These are phyloP conservation scores for Pythium pyrilobum DNA, from an alignment of 352 stramenopile species.

Conservation along the genomic window DNA sequence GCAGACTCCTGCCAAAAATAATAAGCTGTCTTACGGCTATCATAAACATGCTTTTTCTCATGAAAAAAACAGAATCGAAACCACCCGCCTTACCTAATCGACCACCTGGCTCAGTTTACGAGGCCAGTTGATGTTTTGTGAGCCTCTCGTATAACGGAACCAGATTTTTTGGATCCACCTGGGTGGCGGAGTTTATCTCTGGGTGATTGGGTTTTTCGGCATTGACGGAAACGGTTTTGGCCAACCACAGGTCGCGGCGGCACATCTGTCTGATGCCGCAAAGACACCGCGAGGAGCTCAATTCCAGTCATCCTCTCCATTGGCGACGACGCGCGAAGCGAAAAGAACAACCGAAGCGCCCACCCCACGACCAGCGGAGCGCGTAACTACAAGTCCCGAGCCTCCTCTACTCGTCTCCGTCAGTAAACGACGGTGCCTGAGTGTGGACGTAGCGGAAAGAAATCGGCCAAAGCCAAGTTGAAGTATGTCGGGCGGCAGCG, in stretches of 20 bases:
- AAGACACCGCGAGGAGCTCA: constrained; percentile 13
- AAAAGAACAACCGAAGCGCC: constrained; percentile 7
- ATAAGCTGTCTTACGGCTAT: too few relatives aligned
- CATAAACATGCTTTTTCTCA: too few relatives aligned
- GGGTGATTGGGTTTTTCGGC: constrained; percentile 14
- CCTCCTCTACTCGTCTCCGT: too few relatives aligned
- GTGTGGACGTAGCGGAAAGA: neutral
- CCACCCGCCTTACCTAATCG: too few relatives aligned
- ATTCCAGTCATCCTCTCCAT: neutral
- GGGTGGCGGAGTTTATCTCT: neutral
- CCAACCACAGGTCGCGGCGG: constrained; percentile 6
- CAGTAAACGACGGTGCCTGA: too few relatives aligned
- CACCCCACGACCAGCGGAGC: neutral
- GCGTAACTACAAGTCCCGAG: too few relatives aligned
- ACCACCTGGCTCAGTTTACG: too few relatives aligned
- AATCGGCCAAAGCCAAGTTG: neutral
- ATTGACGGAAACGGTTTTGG: constrained; percentile 11
- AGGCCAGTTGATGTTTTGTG: too few relatives aligned
- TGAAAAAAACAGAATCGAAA: too few relatives aligned
- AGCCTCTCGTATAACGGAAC: neutral
- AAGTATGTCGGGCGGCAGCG: constrained; percentile 31
- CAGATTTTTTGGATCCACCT: neutral
- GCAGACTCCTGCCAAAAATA: too few relatives aligned
- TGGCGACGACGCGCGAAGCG: neutral
- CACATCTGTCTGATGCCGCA: constrained; percentile 3